Evolutionary conservation across 768 basidiomycete genomes (phyloP).

Genomic region (Psilocybe sp.): DNA sequence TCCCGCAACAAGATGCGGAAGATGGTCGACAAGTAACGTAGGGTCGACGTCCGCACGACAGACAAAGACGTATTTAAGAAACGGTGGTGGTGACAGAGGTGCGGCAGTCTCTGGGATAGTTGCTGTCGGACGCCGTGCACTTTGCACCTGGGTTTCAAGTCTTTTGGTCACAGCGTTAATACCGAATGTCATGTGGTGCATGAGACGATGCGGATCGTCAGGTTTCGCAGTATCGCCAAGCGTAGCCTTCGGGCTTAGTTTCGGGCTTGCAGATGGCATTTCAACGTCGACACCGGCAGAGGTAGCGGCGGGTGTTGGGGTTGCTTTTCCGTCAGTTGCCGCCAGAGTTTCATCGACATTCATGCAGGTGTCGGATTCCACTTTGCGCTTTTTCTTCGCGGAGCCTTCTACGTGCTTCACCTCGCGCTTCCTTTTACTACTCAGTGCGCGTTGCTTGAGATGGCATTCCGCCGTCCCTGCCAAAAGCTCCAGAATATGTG

Average conservation of each 20-base stretch:
- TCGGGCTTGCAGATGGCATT: no score
- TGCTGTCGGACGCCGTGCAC: constrained; percentile 24
- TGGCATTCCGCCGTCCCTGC: constrained; percentile 49
- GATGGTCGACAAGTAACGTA: constrained; percentile 64
- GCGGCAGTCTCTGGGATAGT: constrained; percentile 5
- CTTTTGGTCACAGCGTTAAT: constrained; percentile 78
- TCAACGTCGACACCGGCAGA: not conserved
- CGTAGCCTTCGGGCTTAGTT: no score
- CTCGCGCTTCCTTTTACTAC: constrained; percentile 38
- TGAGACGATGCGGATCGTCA: constrained; percentile 32
- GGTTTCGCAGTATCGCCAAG: no score
- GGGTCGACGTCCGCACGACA: constrained; percentile 79
- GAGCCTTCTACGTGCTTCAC: constrained; percentile 9
- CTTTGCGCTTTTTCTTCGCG: constrained; percentile 16
- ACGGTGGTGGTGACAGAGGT: constrained; percentile 10
- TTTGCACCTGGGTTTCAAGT: constrained; percentile 56
- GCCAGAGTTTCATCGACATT: not conserved
- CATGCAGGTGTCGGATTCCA: not conserved
- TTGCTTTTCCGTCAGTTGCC: not conserved
- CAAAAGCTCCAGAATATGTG: constrained; percentile 46
- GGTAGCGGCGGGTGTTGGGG: not conserved
- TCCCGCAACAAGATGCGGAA: constrained; percentile 75
- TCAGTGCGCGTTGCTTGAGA: constrained; percentile 24
- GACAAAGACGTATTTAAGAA: constrained; percentile 53
- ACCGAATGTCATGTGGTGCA: constrained; percentile 57